Percentiles rank a stretch among this genome's conserved stretches.
Evolutionary conservation across 495 filamentous ascomycete species (phyloP).

Genomic region (Trichoderma parareesei): DNA sequence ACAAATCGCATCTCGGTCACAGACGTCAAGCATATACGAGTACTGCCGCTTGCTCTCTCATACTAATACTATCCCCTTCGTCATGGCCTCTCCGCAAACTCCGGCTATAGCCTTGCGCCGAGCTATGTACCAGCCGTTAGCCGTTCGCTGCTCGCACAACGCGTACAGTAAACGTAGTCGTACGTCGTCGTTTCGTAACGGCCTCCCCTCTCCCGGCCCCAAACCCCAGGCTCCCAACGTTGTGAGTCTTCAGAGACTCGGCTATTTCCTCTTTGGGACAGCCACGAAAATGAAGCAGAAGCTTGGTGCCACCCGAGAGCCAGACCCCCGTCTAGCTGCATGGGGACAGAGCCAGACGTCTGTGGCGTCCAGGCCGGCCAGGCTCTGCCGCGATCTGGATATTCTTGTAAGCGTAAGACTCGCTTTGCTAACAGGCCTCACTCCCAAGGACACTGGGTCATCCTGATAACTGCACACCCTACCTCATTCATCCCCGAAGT

Average conservation of each 20-base stretch:
- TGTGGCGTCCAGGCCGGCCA: background rate
- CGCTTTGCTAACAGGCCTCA: background rate
- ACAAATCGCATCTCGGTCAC: background rate
- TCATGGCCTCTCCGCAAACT: background rate
- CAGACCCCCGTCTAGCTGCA: background rate
- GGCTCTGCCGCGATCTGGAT: background rate
- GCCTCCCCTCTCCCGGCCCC: background rate
- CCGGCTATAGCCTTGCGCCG: too few relatives aligned
- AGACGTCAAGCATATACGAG: background rate
- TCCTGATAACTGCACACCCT: background rate
- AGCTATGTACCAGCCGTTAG: too few relatives aligned
- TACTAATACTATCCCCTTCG: background rate
- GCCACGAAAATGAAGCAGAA: slow-evolving; percentile 1
- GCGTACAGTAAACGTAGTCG: background rate
- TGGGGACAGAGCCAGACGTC: background rate
- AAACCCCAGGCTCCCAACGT: background rate
- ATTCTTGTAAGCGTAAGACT: background rate
- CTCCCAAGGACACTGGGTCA: background rate
- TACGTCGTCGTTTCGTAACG: slow-evolving; percentile 9
- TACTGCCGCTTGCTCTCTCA: background rate
- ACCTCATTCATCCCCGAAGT: background rate
- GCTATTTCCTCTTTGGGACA: slow-evolving; percentile 5
- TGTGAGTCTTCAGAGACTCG: background rate
- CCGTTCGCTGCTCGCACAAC: too few relatives aligned
- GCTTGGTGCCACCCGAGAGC: slow-evolving; percentile 1